Conservation (phyloP, 2,329 filamentous ascomycete genomes). For the Aspergillus spinulosporus region DNA sequence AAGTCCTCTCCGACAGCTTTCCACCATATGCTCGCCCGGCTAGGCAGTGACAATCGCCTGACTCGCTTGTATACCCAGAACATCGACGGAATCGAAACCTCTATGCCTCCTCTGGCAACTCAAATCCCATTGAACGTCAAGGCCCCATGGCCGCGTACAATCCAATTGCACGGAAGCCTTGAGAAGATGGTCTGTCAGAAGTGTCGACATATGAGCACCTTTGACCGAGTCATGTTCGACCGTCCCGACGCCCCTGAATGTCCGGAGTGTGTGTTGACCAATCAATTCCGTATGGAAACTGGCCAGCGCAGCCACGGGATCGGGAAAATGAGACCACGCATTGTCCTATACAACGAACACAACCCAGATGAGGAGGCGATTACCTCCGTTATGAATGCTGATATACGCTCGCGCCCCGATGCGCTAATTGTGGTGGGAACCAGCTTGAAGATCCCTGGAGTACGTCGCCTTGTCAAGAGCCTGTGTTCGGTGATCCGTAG, state of each 20-base stretch:
- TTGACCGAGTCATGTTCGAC: slow-evolving; percentile 77
- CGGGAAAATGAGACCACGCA: slow-evolving; percentile 82
- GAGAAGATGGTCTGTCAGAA: slow-evolving; percentile 98
- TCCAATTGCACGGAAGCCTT: slow-evolving; percentile 90
- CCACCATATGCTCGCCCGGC: slow-evolving; percentile 87
- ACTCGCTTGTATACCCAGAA: slow-evolving; percentile 95
- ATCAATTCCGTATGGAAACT: slow-evolving; percentile 72
- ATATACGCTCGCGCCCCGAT: slow-evolving; percentile 82
- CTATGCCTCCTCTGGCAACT: slow-evolving; percentile 75
- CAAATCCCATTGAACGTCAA: slow-evolving; percentile 78
- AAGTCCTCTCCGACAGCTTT: slow-evolving; percentile 81
- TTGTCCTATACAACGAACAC: slow-evolving; percentile 96
- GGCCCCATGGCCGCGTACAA: slow-evolving; percentile 87
- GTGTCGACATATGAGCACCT: slow-evolving; percentile 73
- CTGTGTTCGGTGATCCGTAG: slow-evolving; percentile 84
- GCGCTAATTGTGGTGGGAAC: slow-evolving; percentile 94
- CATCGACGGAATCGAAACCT: slow-evolving; percentile 90
- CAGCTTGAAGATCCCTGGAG: slow-evolving; percentile 90
- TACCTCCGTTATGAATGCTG: slow-evolving; percentile 81
- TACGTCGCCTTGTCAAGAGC: slow-evolving; percentile 84
- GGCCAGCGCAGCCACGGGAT: slow-evolving; percentile 93
- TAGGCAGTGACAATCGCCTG: slow-evolving; percentile 82
- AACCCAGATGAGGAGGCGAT: slow-evolving; percentile 97
- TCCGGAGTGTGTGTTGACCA: slow-evolving; percentile 69
- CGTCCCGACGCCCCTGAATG: slow-evolving; percentile 83